Evolutionary conservation across 805 yeast genomes (phyloP), one percentile per base, ranked within the genome.

Genomic region (Yarrowia keelungensis): DNA sequence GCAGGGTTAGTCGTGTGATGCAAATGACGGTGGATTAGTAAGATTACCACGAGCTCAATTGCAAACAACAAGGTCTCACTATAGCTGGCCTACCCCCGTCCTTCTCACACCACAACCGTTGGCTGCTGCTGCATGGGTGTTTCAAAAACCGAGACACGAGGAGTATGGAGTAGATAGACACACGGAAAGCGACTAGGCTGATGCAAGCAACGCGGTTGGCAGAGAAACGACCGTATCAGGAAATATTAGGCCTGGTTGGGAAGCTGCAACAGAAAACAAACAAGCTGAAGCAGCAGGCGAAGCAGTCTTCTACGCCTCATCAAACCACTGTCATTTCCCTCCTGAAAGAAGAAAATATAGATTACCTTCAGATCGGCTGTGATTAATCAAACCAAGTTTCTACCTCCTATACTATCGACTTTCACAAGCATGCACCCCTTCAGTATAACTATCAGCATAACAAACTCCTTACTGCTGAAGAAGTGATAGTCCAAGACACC

Each of bases 81-180:
- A 5, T 5, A 3, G 7, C 32, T 26, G 32, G 4, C 32, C 32
- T 26, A 3, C 32, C 7, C 32, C 32, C 32, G 7, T 26, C 32
- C 32, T 26, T 26, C 32, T 26, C 32, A 26, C 32, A 26, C 32
- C 32, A 26, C 32, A 26, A 26, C 32, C 32, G 32, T 26, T 26
- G 32, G 2, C 32, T 14, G 62, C 38, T 26, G 38, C 38, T 41
- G 62, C 61, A 54, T 22, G 36, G 8, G 47, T 56, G 62, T 56
- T 41, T 56, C 62, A 56, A 26, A 56, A 41, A 26, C 47, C 15
- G 47, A 56, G 62, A 56, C 46, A 9, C 5, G 62, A 47, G 45
- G 16, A 39, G 56, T 11, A 5, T 8, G 15, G 15, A 50, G 22
- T 9, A 1, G 42, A n/a, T n/a, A 50, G 56, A 36, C 56, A 32